Base-by-base conservation (phyloP, 192 early-diverging fungal genomes). In the Podila clonocystis region DNA sequence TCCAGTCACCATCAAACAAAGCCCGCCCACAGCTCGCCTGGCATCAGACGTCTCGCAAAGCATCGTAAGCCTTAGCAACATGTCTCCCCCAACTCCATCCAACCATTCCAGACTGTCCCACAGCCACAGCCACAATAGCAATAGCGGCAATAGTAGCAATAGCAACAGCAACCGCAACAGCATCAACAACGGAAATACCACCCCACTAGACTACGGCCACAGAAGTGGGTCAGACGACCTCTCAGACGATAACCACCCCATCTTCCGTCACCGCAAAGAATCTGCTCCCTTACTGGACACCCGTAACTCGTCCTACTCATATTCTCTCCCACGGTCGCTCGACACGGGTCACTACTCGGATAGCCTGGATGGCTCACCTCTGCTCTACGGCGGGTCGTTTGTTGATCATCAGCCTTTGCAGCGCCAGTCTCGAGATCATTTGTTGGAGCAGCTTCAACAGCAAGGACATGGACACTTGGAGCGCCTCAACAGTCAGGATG, bases 401-500 rank as follows among this genome's bases (percentile, higher is more conserved):
- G 63, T 80, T 6, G 77, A 80, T 41, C 71, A 80, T 69, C 77
- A 80, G 58, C 70, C 61, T 11, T 24, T 80, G n/a, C 77, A 80
- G 26, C 70, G 77, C 4, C 70, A 80, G 45, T 68, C 60, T 26
- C 65, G 67, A 24, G 66, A 73, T 67, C 77, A 80, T 19, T 61
- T 31, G 0, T 22, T 31, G 30, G 26, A 45, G 36, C 62, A 63
- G 20, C 62, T 36, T 17, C 62, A 63, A 38, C 61, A 63, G 41
- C 61, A 63, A 13, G 22, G 26, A 30, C 59, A 61, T 17, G 8
- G 26, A 0, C 58, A 28, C 15, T 26, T 26, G 24, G 28, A 61
- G 1, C 59, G 29, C n/a, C 58, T 0, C 8, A 19, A 60, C 4
- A 19, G 24, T 29, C 30, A 61, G 11, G 28, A 17, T 30, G 59